These are phyloP conservation scores for Vitis hybrid DNA, from an alignment of 177 flowering plant genomes.

Conservation along the genomic window DNA sequence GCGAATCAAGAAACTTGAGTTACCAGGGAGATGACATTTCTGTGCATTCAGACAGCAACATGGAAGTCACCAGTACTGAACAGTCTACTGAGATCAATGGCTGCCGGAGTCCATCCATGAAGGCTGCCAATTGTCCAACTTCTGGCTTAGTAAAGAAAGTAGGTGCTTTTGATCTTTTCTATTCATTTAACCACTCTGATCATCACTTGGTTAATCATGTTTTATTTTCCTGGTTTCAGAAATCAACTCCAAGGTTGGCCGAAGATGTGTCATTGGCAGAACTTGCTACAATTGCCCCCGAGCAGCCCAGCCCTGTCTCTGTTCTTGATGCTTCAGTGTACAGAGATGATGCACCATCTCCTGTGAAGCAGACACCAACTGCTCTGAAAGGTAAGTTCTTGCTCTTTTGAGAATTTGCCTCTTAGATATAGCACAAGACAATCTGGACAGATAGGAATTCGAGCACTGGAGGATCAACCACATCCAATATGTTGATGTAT, in stretches of 20 bases:
- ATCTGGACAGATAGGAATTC: neutral
- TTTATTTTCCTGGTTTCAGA: slow-evolving; percentile 27
- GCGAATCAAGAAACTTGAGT: slow-evolving; percentile 53
- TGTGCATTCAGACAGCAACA: slow-evolving; percentile 40
- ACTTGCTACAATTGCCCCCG: slow-evolving; percentile 37
- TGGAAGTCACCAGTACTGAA: slow-evolving; percentile 29
- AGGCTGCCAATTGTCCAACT: slow-evolving; percentile 20
- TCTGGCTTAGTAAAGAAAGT: slow-evolving; percentile 30
- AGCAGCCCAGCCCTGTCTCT: slow-evolving; percentile 71
- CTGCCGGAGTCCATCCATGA: slow-evolving; percentile 31
- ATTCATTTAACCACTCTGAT: neutral
- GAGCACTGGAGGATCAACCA: no score
- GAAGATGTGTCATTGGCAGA: slow-evolving; percentile 35
- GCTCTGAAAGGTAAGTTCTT: slow-evolving; percentile 32
- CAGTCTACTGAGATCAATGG: slow-evolving; percentile 20
- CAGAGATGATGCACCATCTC: slow-evolving; percentile 43
- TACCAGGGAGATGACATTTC: slow-evolving; percentile 55
- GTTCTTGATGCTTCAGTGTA: slow-evolving; percentile 47
- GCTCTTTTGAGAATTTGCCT: neutral
- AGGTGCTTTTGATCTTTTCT: slow-evolving; percentile 11
- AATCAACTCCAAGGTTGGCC: slow-evolving; percentile 22
- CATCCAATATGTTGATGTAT: no score
- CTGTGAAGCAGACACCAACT: slow-evolving; percentile 33
- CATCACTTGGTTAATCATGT: neutral
- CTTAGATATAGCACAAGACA: neutral